These are phyloP conservation scores for Atractiella rhizophila DNA, from an alignment of 768 basidiomycete species.

Conservation along the genomic window DNA sequence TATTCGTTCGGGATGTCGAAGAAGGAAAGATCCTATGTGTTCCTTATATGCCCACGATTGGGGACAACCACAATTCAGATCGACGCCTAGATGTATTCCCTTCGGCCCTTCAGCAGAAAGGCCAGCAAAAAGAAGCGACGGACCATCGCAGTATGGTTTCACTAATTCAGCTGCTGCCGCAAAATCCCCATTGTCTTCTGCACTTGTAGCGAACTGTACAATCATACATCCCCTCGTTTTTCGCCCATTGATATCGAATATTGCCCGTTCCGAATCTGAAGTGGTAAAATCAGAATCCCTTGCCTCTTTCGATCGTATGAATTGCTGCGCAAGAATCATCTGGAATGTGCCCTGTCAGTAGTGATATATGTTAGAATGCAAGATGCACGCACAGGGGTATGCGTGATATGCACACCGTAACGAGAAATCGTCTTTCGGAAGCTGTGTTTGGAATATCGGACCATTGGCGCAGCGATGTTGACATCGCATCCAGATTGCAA, in stretches of 20 bases:
- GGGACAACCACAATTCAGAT: constrained; percentile 29
- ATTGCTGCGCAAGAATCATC: constrained; percentile 22
- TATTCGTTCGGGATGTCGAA: constrained; percentile 27
- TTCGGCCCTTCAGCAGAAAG: too few species aligned
- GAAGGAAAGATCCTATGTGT: constrained; percentile 26
- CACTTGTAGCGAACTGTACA: constrained; percentile 28
- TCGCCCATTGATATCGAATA: constrained; percentile 18
- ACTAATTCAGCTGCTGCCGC: constrained; percentile 28
- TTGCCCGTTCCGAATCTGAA: constrained; percentile 22
- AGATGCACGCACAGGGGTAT: constrained; percentile 29
- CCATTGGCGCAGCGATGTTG: constrained; percentile 25
- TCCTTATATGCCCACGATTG: constrained; percentile 27
- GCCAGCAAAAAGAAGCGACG: too few species aligned
- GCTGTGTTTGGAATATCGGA: constrained; percentile 27
- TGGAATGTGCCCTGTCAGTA: neutral
- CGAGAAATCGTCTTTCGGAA: constrained; percentile 26
- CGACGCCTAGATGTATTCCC: too few species aligned
- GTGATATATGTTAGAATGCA: neutral
- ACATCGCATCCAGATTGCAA: too few species aligned
- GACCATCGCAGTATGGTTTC: constrained; percentile 25
- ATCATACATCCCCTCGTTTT: constrained; percentile 23
- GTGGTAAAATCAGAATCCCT: constrained; percentile 26
- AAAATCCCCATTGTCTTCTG: constrained; percentile 22
- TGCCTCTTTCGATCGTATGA: constrained; percentile 25
- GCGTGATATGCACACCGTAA: constrained; percentile 27